Percentiles rank a stretch among this genome's conserved stretches.
Evolutionary conservation across 768 basidiomycete species (phyloP).

Genomic region (Favolaschia claudopus): DNA sequence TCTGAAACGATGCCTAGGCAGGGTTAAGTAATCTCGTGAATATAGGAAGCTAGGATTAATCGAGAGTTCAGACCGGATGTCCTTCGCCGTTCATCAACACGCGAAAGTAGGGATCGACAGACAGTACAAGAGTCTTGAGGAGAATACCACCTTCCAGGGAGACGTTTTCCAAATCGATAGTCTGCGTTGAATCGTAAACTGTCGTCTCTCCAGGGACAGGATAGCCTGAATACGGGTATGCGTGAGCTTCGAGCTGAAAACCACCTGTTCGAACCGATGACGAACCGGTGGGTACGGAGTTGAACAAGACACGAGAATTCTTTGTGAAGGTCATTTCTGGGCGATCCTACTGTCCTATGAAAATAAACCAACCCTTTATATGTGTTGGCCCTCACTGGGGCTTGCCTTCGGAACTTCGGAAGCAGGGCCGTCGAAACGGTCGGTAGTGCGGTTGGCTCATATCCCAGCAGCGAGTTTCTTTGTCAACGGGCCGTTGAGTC

Average conservation of each 20-base stretch:
- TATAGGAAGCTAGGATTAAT: no score
- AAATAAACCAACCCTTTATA: no score
- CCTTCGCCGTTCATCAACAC: slow-evolving; percentile 43
- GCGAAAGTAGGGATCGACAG: slow-evolving; percentile 48
- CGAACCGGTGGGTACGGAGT: slow-evolving; percentile 32
- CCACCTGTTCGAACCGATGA: no score
- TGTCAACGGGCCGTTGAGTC: no score
- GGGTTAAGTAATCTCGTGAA: slow-evolving; percentile 21
- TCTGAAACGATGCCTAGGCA: not conserved
- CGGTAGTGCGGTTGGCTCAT: no score
- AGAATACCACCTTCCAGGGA: slow-evolving; percentile 43
- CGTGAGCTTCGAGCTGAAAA: no score
- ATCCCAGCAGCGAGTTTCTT: no score
- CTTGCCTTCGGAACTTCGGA: no score
- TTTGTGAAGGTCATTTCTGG: slow-evolving; percentile 24
- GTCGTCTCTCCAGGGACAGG: slow-evolving; percentile 42
- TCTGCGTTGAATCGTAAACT: slow-evolving; percentile 36
- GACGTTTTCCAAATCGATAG: slow-evolving; percentile 47
- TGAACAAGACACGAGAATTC: slow-evolving; percentile 37
- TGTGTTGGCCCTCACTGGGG: no score
- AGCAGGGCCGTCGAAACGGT: no score
- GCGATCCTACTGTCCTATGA: no score
- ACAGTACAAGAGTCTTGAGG: slow-evolving; percentile 46
- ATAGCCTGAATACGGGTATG: slow-evolving; percentile 19
- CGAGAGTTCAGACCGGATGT: slow-evolving; percentile 19